Percentiles rank a stretch among this genome's conserved stretches.
phyloP scores from a whole-genome alignment of 345 rosid genomes.

The Lepidium didymum region DNA sequence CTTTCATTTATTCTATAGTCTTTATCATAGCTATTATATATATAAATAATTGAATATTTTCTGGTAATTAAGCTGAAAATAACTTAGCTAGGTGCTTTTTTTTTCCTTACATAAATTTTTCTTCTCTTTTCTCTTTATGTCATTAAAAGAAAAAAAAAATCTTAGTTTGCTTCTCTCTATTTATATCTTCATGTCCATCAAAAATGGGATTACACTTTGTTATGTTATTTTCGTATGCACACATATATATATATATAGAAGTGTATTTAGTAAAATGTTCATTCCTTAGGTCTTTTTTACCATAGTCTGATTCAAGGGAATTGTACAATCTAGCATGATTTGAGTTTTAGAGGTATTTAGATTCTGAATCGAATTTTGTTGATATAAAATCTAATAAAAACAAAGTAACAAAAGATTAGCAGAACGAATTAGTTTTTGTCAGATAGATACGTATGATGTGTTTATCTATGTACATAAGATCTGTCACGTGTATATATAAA shows the following conservation, averaged over 20 bases:
- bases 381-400: too few species aligned
- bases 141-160: not conserved
- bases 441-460: not conserved
- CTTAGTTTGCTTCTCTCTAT: not conserved
- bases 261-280: too few species aligned
- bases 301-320: too few species aligned
- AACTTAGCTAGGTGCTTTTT: not conserved
- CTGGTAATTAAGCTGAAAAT: not conserved
- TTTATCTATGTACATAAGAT: not conserved
- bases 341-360: too few species aligned
- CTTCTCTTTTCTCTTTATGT: not conserved
- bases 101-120: not conserved
- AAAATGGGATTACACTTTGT: too few species aligned
- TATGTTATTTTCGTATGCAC: too few species aligned
- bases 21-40: not conserved
- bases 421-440: not conserved
- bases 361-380: too few species aligned
- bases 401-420: not conserved
- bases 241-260: too few species aligned
- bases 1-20: not conserved
- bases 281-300: too few species aligned
- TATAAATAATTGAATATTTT: not conserved
- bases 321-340: too few species aligned
- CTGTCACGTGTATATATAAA: not conserved
- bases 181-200: not conserved